Percentiles rank a stretch among this genome's conserved stretches.
phyloP scores from a whole-genome alignment of 768 basidiomycete genomes.

The Lactarius hatsudake region DNA sequence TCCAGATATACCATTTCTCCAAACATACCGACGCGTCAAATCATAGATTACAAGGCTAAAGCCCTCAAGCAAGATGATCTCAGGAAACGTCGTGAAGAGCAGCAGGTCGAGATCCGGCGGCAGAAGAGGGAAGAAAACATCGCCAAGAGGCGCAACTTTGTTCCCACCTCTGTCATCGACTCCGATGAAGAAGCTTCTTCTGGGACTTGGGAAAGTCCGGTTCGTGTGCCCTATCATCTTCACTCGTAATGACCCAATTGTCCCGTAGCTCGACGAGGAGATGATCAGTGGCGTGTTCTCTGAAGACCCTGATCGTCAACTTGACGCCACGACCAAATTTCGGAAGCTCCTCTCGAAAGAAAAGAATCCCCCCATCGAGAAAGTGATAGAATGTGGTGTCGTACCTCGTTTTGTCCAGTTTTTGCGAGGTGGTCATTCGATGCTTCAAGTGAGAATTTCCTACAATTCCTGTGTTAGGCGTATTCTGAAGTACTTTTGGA shows the following conservation, averaged over 20 bases:
- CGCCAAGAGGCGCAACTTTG: slow-evolving; percentile 93
- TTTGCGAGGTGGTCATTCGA: slow-evolving; percentile 70
- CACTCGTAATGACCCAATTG: slow-evolving; percentile 17
- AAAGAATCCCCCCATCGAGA: slow-evolving; percentile 98
- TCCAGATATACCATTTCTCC: not conserved
- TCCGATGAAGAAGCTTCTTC: slow-evolving; percentile 88
- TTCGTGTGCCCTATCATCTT: slow-evolving; percentile 38
- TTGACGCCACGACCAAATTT: slow-evolving; percentile 98
- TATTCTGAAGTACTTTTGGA: slow-evolving; percentile 10
- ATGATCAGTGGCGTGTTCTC: slow-evolving; percentile 95
- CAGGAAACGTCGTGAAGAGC: slow-evolving; percentile 93
- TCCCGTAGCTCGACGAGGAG: slow-evolving; percentile 70
- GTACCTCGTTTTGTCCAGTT: slow-evolving; percentile 98
- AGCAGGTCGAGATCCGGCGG: slow-evolving; percentile 97
- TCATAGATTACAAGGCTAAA: slow-evolving; percentile 85
- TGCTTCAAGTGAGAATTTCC: slow-evolving; percentile 75
- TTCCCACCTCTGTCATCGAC: slow-evolving; percentile 68
- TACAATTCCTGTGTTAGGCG: slow-evolving; percentile 7
- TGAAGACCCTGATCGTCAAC: slow-evolving; percentile 84
- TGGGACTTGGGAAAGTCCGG: slow-evolving; percentile 73
- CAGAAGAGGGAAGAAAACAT: slow-evolving; percentile 99
- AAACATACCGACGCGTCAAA: slow-evolving; percentile 38
- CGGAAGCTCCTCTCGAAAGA: slow-evolving; percentile 98
- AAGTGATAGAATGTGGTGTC: slow-evolving; percentile 96
- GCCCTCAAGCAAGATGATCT: slow-evolving; percentile 90